Evolutionary conservation across 352 stramenopile genomes (phyloP).

Genomic region (Pythium oligandrum): DNA sequence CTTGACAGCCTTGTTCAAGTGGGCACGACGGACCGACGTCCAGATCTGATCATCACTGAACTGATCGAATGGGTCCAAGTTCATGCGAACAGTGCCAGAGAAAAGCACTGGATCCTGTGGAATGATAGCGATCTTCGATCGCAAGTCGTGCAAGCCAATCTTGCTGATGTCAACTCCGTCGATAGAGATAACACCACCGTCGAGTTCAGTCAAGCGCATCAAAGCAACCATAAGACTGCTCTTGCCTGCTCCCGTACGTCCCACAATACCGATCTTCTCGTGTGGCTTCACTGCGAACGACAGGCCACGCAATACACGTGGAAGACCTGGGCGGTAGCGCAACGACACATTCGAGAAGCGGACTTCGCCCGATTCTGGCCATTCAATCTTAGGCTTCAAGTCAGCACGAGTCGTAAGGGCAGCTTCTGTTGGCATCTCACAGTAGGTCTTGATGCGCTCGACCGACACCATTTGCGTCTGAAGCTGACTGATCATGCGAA

Average conservation of each 20-base stretch:
- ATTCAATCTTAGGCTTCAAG: constrained; percentile 12
- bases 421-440: constrained; percentile 50
- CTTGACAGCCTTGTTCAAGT: constrained; percentile 16
- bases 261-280: constrained; percentile 18
- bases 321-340: constrained; percentile 29
- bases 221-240: constrained; percentile 28
- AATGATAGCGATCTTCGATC: constrained; percentile 33
- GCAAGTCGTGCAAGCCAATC: constrained; percentile 23
- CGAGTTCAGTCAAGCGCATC: constrained; percentile 21
- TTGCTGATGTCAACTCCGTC: constrained; percentile 74
- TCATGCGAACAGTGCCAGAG: constrained; percentile 74
- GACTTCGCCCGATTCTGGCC: constrained; percentile 19
- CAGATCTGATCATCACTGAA: constrained; percentile 50
- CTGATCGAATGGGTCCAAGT: constrained; percentile 82
- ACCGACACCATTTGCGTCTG: constrained; percentile 71
- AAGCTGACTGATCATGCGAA: constrained; percentile 55
- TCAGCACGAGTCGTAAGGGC: constrained; percentile 19
- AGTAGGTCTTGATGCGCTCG: constrained; percentile 64
- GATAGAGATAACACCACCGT: constrained; percentile 64
- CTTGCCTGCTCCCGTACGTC: constrained; percentile 20
- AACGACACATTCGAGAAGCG: constrained; percentile 26
- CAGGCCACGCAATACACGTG: constrained; percentile 24
- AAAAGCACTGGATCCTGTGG: constrained; percentile 88
- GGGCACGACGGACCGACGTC: constrained; percentile 18
- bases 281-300: constrained; percentile 19